Percentiles rank a stretch among this genome's conserved stretches.
These are phyloP conservation scores for Hymenoscyphus albidus DNA, from an alignment of 2,329 filamentous ascomycete genomes.

Conservation along the genomic window DNA sequence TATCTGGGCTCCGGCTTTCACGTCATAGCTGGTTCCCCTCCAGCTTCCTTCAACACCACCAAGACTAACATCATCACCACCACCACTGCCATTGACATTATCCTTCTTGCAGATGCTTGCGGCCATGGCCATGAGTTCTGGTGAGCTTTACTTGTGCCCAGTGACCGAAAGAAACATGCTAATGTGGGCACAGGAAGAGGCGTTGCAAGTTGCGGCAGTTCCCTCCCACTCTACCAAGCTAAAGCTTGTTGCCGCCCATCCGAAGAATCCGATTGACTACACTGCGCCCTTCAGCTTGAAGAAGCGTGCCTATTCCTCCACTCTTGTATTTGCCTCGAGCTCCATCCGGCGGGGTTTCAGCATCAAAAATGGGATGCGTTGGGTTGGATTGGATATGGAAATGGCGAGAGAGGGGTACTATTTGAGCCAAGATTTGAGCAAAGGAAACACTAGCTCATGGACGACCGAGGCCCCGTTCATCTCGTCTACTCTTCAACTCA, in stretches of 20 bases:
- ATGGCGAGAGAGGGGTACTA: background rate
- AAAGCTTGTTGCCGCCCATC: too few species aligned
- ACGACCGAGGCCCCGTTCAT: background rate
- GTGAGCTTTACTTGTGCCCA: background rate
- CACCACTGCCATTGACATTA: background rate
- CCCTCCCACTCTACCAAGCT: too few species aligned
- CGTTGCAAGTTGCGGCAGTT: background rate
- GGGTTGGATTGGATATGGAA: background rate
- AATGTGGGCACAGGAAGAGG: background rate
- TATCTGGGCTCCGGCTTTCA: conserved; percentile 26
- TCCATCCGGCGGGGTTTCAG: background rate
- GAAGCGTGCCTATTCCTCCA: too few species aligned
- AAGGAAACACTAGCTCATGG: background rate
- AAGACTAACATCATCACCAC: too few species aligned
- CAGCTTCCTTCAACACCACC: too few species aligned
- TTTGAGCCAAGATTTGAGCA: background rate
- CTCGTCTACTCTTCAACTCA: background rate
- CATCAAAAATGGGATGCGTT: background rate
- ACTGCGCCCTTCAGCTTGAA: too few species aligned
- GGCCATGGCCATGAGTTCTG: conserved; percentile 7
- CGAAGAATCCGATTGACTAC: too few species aligned
- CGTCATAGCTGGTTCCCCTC: conserved; percentile 23
- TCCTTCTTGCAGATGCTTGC: background rate
- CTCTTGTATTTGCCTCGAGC: too few species aligned
- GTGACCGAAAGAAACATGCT: background rate